Evolutionary conservation across 2,329 filamentous ascomycete genomes (phyloP), one percentile per base, ranked within the genome.

Genomic region (Aureobasidium melanogenum): DNA sequence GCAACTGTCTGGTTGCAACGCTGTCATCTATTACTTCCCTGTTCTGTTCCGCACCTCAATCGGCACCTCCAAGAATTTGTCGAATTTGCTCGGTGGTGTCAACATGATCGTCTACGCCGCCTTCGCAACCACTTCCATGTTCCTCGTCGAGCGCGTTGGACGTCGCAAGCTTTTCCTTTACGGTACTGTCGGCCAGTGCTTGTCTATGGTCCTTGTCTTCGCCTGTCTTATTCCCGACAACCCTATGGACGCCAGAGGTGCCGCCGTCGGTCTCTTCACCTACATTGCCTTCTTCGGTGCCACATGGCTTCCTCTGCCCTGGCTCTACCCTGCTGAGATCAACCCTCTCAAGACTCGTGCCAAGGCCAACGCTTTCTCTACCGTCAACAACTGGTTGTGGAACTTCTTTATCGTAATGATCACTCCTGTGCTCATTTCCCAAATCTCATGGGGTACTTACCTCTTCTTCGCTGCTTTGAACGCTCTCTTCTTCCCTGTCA

Each of bases 241-340:
- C 1, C 32, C 67, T 2, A 66, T 60, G 9, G 59, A 64, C 3
- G 61, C 54, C 26, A 78, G 79, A 62, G 75, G 77, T 39, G 77
- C 79, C 0, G 77, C 80, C 12, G 84, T 87, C 3, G 86, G 85
- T 63, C 65, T 88, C n/a, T 88, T 88, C 73, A 79, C 84, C 2
- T 88, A 87, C 73, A 88, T 88, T 67, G 84, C 84, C 3, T 84
- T 84, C 55, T 88, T 88, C 64, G 85, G 84, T 36, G 84, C 84
- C 0, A 84, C 80, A 9, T 70, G 68, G 68, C 63, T 71, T 1
- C 68, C 67, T 19, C 65, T 70, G n/a, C 69, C 68, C 5, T 71
- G 69, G 69, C 63, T 70, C 12, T 71, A 70, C 44, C 67, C 67
- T 15, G 67, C 69, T n/a, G 68, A 71, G 63, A 51, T 81, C 67